Base-by-base conservation (phyloP, 1,139 yeast genomes). In the Debaryomyces robertsiae region DNA sequence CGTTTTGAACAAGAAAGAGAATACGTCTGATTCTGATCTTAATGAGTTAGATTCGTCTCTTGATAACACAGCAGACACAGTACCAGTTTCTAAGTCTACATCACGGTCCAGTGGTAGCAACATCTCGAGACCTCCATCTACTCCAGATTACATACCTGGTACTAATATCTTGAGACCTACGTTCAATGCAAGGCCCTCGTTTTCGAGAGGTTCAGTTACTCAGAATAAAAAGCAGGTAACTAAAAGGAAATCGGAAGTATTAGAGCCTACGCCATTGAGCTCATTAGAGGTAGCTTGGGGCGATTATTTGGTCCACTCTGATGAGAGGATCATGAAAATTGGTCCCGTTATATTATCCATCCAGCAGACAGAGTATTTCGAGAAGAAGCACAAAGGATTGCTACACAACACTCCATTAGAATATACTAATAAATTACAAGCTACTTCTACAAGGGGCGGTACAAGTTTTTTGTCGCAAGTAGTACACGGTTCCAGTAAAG, bases 281-380 rank as follows among this genome's bases (percentile, higher is more conserved):
- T 67, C 79, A 13, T 56, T 82, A 2, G 96, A 89, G 53, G 64
- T 78, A 17, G 84, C 86, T 23, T 89, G 93, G 89, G 72, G 78
- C 9, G 64, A 69, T 32, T 77, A 75, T 49, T 67, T 90, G 45
- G 67, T 65, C 10, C 80, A 79, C 51, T 67, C 77, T 2, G 83
- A 84, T 39, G 98, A 91, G 60, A 72, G 95, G 41, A 75, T 90
- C 1, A 50, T 89, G 38, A 79, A 79, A 47, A 74, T 79, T 14
- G 96, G 94, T 0, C 71, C 73, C 11, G 77, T 70, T 0, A 61
- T 66, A 38, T 71, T 61, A 2, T 60, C 58, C 24, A 62, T 56
- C 40, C 62, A 63, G 24, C 32, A 55, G 0, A 78, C 81, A 0
- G 83, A 76, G 2, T 33, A 46, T 0, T 75, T 85, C 49, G 88